Base-by-base conservation (phyloP, 1,139 yeast species). In the Debaryomycetaceae sp. region DNA sequence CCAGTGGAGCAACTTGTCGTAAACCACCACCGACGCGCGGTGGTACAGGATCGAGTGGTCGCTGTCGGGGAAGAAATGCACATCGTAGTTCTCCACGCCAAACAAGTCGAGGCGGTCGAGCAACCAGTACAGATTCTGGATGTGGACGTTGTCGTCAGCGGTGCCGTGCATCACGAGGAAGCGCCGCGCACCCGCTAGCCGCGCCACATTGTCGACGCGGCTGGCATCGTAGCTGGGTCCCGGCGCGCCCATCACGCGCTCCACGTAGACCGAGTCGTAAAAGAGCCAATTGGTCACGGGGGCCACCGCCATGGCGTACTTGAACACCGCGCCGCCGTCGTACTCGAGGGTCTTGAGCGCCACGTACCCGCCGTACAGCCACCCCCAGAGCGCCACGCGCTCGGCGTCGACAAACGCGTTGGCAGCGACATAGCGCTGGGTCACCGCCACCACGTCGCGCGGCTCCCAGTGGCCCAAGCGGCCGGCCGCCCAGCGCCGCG, bases 131-230 rank as follows among this genome's bases (percentile, higher is more conserved):
- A 94, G 82, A 56, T 91, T 88, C 52, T 88, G 96, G 40, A 88
- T 62, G 57, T 91, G 98, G 16, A 91, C 99, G 55, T 91, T 91
- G 51, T 93, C 99, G 56, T 91, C 99, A 2, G 94, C 94, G 0
- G 97, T 83, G 1, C 99, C 99, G 49, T 91, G 98, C 81, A 89
- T 81, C 4, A 91, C 49, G 39, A 91, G 56, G 48, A 93, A 84
- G 41, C 96, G 63, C 22, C 69, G 60, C 1, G 71, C 55, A 2
- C 50, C 42, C 24, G 58, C 53, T 45, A 82, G 78, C 12, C 14
- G 15, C 5, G 15, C 23, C 20, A 18, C 15, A n/a, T 63, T 61
- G 1, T 58, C 65, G 28, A 74, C 51, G 20, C 78, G 65, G 2
- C 58, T 59, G 22, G 83, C 71, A 28, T 62, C 55, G 2, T 75